phyloP scores from a whole-genome alignment of 2,329 filamentous ascomycete genomes.

The Curvularia sp. region DNA sequence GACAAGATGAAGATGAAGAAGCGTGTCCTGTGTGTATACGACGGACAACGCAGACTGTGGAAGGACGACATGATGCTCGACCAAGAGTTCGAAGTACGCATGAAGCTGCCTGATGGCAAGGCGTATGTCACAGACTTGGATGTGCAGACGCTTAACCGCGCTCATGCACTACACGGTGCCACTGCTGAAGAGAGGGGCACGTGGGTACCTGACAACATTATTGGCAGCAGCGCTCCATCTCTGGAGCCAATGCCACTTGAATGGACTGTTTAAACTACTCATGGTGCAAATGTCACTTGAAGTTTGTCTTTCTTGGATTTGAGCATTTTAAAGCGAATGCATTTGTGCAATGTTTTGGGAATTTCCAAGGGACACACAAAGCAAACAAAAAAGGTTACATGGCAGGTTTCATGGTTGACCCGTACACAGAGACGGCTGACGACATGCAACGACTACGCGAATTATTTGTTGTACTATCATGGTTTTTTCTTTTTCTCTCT shows the following conservation, averaged over 20 bases:
- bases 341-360: background rate
- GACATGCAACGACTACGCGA: slow-evolving; percentile 6
- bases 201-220: slow-evolving; percentile 77
- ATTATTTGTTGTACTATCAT: slow-evolving; percentile 7
- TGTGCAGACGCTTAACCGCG: slow-evolving; percentile 84
- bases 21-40: slow-evolving; percentile 90
- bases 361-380: slow-evolving; percentile 8
- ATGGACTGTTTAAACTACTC: slow-evolving; percentile 7
- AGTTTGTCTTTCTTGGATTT: background rate
- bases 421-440: slow-evolving; percentile 29
- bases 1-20: slow-evolving; percentile 99
- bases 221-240: slow-evolving; percentile 14
- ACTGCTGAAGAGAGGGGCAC: slow-evolving; percentile 87
- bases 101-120: slow-evolving; percentile 71
- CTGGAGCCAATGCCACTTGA: slow-evolving; percentile 11
- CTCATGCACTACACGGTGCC: slow-evolving; percentile 80
- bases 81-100: slow-evolving; percentile 89
- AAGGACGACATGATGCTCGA: slow-evolving; percentile 99
- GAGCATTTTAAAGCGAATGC: slow-evolving; percentile 17
- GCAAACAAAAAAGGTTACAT: slow-evolving; percentile 22
- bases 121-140: slow-evolving; percentile 93
- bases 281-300: slow-evolving; percentile 8
- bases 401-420: slow-evolving; percentile 17
- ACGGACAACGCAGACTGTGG: slow-evolving; percentile 84
- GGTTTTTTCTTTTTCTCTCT: slow-evolving; percentile 6